phyloP scores from a whole-genome alignment of 129 eudicot genomes.

The Helichrysum umbraculigerum region DNA sequence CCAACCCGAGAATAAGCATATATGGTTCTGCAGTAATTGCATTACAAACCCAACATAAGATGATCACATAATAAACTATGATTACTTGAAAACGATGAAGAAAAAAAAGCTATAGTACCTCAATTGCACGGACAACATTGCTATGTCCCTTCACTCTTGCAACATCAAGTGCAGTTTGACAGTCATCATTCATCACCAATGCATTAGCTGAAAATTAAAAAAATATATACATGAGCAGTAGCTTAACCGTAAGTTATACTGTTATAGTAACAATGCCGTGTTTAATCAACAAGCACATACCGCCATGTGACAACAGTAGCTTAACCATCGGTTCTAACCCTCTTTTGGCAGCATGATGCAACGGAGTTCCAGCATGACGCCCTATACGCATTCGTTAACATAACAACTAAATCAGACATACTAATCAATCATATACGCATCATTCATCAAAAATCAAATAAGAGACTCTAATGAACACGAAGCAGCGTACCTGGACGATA shows the following conservation, averaged over 20 bases:
- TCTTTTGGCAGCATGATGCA: constrained; percentile 95
- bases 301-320: constrained; percentile 82
- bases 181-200: constrained; percentile 75
- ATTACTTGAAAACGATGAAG: background rate
- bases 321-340: constrained; percentile 81
- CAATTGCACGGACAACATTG: constrained; percentile 84
- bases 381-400: constrained; percentile 37
- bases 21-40: constrained; percentile 50
- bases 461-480: background rate
- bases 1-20: constrained; percentile 96
- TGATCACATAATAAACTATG: background rate
- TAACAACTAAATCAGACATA: background rate
- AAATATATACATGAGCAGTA: background rate
- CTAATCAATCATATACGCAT: constrained; percentile 4
- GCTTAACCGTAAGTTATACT: background rate
- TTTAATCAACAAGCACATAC: constrained; percentile 39
- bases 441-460: background rate
- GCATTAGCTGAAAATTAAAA: constrained; percentile 71
- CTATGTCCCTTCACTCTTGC: constrained; percentile 84
- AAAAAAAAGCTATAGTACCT: constrained; percentile 38
- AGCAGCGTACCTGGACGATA: constrained; percentile 60
- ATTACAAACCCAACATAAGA: constrained; percentile 20
- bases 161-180: constrained; percentile 90
- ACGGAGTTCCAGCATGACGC: constrained; percentile 83
- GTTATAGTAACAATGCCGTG: background rate